Evolutionary conservation across 495 filamentous ascomycete species (phyloP).

Genomic region (Hyaloscypha hepaticicola): DNA sequence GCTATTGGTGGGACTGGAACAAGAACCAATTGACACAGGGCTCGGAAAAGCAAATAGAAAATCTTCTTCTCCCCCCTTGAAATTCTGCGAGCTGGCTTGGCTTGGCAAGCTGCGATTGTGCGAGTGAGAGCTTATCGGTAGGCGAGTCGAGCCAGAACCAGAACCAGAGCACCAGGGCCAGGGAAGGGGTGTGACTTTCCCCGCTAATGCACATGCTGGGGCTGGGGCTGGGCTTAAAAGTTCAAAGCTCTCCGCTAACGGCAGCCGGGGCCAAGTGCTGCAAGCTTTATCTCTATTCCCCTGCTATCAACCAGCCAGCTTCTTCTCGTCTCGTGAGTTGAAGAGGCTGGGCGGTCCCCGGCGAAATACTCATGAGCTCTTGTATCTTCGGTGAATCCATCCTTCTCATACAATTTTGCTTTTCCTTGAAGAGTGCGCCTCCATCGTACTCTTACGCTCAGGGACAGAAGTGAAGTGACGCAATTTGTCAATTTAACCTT

Average conservation of each 20-base stretch:
- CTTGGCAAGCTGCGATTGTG: too few relatives aligned
- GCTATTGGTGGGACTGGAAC: neutral
- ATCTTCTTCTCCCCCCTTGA: slow-evolving; percentile 5
- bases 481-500: too few relatives aligned
- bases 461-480: slow-evolving; percentile 2
- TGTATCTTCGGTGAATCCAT: neutral
- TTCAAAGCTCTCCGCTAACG: neutral
- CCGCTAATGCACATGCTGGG: slow-evolving; percentile 11
- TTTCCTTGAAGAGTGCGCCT: neutral
- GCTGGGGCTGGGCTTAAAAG: slow-evolving; percentile 8
- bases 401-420: neutral
- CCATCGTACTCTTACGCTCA: neutral
- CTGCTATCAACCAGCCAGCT: neutral
- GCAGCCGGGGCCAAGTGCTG: neutral
- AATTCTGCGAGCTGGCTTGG: too few relatives aligned
- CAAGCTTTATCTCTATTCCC: slow-evolving; percentile 4
- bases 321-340: slow-evolving; percentile 10
- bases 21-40: neutral
- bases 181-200: too few relatives aligned
- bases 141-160: neutral
- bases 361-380: neutral
- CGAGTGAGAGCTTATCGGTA: slow-evolving; percentile 1
- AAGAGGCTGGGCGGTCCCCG: neutral
- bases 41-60: slow-evolving; percentile 15
- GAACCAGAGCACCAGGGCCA: too few relatives aligned